These are phyloP conservation scores for Gastrolobium villosum DNA, from an alignment of 306 rosid species.

Conservation along the genomic window DNA sequence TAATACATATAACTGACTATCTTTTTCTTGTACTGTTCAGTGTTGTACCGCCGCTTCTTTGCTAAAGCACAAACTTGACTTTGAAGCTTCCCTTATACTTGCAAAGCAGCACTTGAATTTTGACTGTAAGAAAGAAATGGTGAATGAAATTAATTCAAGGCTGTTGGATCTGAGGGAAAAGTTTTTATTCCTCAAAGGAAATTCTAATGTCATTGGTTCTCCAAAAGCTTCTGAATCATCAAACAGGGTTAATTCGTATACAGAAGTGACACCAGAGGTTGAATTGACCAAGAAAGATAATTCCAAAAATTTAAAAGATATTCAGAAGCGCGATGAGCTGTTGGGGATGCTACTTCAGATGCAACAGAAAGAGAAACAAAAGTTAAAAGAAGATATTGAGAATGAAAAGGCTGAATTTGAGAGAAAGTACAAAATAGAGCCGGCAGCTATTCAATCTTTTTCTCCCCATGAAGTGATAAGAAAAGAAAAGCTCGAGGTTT, in stretches of 20 bases:
- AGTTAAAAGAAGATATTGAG: conserved; percentile 40
- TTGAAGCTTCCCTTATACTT: conserved; percentile 66
- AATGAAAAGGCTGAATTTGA: conserved; percentile 51
- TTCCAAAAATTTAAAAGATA: conserved; percentile 57
- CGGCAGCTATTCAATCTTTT: conserved; percentile 44
- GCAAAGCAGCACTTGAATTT: conserved; percentile 79
- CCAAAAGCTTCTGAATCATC: conserved; percentile 53
- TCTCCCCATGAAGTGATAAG: conserved; percentile 50
- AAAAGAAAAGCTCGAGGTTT: conserved; percentile 49
- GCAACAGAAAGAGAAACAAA: conserved; percentile 47
- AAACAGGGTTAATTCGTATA: conserved; percentile 36
- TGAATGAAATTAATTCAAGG: conserved; percentile 62
- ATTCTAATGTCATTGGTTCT: conserved; percentile 43
- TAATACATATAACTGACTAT: conserved; percentile 37
- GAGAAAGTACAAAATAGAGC: conserved; percentile 50
- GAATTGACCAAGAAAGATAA: conserved; percentile 52
- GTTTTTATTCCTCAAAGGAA: conserved; percentile 54
- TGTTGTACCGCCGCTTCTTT: conserved; percentile 84
- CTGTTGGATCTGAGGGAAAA: conserved; percentile 65
- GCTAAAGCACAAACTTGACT: conserved; percentile 73
- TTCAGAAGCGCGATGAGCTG: conserved; percentile 57
- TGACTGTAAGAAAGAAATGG: conserved; percentile 70
- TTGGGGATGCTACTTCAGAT: conserved; percentile 57
- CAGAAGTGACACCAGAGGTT: conserved; percentile 34
- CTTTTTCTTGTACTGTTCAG: conserved; percentile 57